Conservation (phyloP, 768 basidiomycete species). For the Strobilomyces dryophilus region DNA sequence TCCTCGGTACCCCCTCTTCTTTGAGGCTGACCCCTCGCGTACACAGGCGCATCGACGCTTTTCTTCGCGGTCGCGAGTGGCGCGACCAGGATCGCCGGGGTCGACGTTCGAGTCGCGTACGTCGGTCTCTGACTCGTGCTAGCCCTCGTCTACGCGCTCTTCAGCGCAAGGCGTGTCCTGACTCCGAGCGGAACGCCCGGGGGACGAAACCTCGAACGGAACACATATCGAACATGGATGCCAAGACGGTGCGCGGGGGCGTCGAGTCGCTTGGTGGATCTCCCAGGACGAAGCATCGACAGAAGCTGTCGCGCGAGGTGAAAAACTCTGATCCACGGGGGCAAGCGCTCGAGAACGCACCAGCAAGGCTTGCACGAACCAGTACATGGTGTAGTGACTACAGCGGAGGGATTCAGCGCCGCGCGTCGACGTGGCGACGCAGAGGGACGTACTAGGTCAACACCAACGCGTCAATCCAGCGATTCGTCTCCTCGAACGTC, state of each 20-base stretch:
- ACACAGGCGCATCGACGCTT: slow-evolving; percentile 10
- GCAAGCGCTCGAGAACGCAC: slow-evolving; percentile 13
- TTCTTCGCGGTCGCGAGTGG: slow-evolving; percentile 2
- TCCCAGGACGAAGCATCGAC: slow-evolving; percentile 15
- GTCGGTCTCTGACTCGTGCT: too few species aligned
- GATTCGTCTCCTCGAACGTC: slow-evolving; percentile 8
- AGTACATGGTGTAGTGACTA: slow-evolving; percentile 28
- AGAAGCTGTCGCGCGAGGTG: neutral
- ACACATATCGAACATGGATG: slow-evolving; percentile 1
- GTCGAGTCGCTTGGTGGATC: slow-evolving; percentile 7
- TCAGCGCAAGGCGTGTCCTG: too few species aligned
- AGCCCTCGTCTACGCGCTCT: too few species aligned
- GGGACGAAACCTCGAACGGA: neutral
- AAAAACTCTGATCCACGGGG: neutral
- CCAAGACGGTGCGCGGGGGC: slow-evolving; percentile 10
- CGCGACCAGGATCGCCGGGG: too few species aligned
- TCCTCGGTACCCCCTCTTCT: too few species aligned
- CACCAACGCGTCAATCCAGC: slow-evolving; percentile 18
- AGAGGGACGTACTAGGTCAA: slow-evolving; percentile 12
- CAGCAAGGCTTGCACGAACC: slow-evolving; percentile 25
- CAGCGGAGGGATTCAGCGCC: too few species aligned
- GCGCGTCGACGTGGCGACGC: neutral
- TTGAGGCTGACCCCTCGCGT: neutral
- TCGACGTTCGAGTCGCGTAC: too few species aligned
- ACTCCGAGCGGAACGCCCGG: too few species aligned